Conservation (phyloP, 2,329 filamentous ascomycete genomes). For the Diaporthe helianthi region DNA sequence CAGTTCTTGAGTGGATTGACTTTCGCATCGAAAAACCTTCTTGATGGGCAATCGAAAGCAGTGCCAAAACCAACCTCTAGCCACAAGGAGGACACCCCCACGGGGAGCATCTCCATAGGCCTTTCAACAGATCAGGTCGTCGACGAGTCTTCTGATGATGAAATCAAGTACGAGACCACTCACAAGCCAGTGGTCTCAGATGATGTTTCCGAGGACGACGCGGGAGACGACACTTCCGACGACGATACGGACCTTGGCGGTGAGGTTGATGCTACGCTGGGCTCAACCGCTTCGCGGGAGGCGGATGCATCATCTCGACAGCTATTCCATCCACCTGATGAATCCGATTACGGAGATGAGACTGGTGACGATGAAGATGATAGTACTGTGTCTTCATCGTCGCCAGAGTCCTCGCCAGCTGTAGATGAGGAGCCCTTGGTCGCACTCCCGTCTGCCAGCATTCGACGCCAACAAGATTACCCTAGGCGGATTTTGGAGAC, state of each 20-base stretch:
- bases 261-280: conserved; percentile 18
- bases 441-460: conserved; percentile 17
- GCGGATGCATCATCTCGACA: conserved; percentile 13
- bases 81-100: not conserved
- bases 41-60: not conserved
- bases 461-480: conserved; percentile 17
- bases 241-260: conserved; percentile 19
- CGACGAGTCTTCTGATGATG: conserved; percentile 16
- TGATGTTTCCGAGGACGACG: not conserved
- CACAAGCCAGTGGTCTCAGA: not conserved
- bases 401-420: conserved; percentile 5
- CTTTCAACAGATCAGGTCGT: not conserved
- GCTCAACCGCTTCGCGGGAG: not conserved
- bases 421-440: conserved; percentile 21
- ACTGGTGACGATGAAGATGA: not conserved
- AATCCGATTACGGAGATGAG: conserved; percentile 18
- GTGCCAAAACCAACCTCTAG: not conserved
- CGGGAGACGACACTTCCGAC: conserved; percentile 1
- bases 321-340: conserved; percentile 28
- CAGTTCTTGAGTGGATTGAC: too few relatives aligned
- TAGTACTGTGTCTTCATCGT: conserved; percentile 6
- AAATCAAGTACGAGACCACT: conserved; percentile 32
- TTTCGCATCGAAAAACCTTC: not conserved
- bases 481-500: conserved; percentile 16
- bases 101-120: not conserved